Evolutionary conservation across 352 stramenopile genomes (phyloP).

Genomic region (Phytophthora foliorum): DNA sequence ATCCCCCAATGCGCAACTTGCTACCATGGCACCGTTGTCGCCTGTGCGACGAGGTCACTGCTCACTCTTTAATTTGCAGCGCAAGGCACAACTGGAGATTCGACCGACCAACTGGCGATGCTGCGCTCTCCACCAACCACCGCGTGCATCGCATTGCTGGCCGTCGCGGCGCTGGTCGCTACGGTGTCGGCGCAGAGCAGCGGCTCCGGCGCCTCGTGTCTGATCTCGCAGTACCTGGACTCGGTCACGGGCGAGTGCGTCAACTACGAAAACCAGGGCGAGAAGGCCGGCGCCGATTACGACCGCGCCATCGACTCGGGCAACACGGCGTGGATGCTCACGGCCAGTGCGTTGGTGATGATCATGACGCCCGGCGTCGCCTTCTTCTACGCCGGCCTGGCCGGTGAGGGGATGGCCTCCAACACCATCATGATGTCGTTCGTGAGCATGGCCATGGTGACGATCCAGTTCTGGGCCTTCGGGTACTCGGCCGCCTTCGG

Average conservation of each 20-base stretch:
- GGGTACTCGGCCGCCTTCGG: conserved; percentile 79
- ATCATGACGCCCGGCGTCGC: conserved; percentile 73
- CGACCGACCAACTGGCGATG: conserved; percentile 6
- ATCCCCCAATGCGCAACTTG: conserved; percentile 5
- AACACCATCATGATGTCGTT: conserved; percentile 87
- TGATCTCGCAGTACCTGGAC: conserved; percentile 47
- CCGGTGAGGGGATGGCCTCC: conserved; percentile 73
- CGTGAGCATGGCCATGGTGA: conserved; percentile 74
- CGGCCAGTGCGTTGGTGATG: conserved; percentile 60
- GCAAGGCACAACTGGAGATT: conserved; percentile 1
- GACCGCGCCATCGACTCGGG: conserved; percentile 46
- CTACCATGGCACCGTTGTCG: background rate
- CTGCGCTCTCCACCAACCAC: conserved; percentile 1
- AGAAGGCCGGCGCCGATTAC: conserved; percentile 41
- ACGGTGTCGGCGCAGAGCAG: conserved; percentile 41
- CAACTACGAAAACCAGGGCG: conserved; percentile 39
- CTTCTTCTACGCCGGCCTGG: conserved; percentile 84
- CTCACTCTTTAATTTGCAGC: conserved; percentile 27
- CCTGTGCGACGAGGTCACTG: conserved; percentile 7
- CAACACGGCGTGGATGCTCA: conserved; percentile 74
- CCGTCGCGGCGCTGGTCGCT: conserved; percentile 30
- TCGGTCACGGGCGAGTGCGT: conserved; percentile 39
- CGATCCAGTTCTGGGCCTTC: conserved; percentile 80
- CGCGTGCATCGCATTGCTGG: conserved; percentile 16
- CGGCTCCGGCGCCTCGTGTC: conserved; percentile 31